These are phyloP conservation scores for Trypanosoma cruzi DNA, from an alignment of 208 protist species.

Conservation along the genomic window DNA sequence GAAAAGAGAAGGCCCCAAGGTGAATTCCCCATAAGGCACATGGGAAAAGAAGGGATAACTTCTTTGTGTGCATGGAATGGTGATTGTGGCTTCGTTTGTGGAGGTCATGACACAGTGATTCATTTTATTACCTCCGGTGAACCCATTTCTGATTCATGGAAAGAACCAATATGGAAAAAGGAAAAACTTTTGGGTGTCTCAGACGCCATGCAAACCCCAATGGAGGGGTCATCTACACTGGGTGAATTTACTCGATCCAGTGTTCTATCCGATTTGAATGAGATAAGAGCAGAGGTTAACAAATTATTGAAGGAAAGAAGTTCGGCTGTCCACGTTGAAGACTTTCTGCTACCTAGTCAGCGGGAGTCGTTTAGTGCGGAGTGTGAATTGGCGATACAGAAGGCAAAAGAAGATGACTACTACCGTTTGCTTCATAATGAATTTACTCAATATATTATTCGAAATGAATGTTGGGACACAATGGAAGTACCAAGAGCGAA, in stretches of 20 bases:
- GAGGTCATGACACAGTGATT: slow-evolving; percentile 27
- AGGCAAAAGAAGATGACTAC: slow-evolving; percentile 70
- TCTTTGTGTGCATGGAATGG: slow-evolving; percentile 32
- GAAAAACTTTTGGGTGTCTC: slow-evolving; percentile 4
- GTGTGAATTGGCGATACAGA: slow-evolving; percentile 56
- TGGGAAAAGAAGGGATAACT: slow-evolving; percentile 51
- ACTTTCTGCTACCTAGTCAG: slow-evolving; percentile 62
- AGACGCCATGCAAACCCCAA: slow-evolving; percentile 1
- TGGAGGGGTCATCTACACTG: not conserved
- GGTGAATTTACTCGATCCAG: slow-evolving; percentile 13
- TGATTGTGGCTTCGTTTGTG: slow-evolving; percentile 33
- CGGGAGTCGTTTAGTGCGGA: slow-evolving; percentile 59
- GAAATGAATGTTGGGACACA: slow-evolving; percentile 71
- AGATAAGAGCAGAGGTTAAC: slow-evolving; percentile 36
- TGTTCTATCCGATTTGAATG: slow-evolving; percentile 16
- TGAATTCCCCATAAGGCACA: slow-evolving; percentile 43
- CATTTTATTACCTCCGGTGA: slow-evolving; percentile 16
- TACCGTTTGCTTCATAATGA: slow-evolving; percentile 74
- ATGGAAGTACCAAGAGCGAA: slow-evolving; percentile 80
- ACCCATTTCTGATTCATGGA: slow-evolving; percentile 35
- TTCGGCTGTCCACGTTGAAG: slow-evolving; percentile 55
- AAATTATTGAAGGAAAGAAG: slow-evolving; percentile 51
- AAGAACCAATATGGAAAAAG: slow-evolving; percentile 38
- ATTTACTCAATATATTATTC: slow-evolving; percentile 72
- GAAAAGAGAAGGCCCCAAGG: slow-evolving; percentile 68